These are phyloP conservation scores for Anthostomella pinea DNA, from an alignment of 2,329 filamentous ascomycete genomes.

Conservation along the genomic window DNA sequence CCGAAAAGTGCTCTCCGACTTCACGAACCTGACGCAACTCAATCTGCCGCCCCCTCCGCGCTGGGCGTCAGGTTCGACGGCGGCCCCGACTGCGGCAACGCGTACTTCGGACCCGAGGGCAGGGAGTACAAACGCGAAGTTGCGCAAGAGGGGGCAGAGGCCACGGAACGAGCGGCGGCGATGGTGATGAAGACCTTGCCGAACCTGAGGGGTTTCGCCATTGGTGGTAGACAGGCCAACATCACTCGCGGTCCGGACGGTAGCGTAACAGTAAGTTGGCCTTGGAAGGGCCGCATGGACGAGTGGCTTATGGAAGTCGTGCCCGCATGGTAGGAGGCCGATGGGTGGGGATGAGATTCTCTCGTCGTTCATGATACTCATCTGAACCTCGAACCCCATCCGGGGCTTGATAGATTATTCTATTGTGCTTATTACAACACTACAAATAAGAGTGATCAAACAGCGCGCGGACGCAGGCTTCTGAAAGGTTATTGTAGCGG, in stretches of 20 bases:
- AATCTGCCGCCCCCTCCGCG: neutral
- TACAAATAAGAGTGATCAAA: too few species aligned
- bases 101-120: conserved; percentile 2
- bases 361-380: too few species aligned
- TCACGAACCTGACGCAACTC: conserved; percentile 11
- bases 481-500: too few species aligned
- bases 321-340: too few species aligned
- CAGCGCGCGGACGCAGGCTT: too few species aligned
- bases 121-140: neutral
- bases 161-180: conserved; percentile 1
- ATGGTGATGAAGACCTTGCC: conserved; percentile 5
- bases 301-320: conserved; percentile 6
- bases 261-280: conserved; percentile 3
- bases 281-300: conserved; percentile 9
- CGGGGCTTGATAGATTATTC: too few species aligned
- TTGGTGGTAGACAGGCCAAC: conserved; percentile 1
- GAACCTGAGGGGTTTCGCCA: conserved; percentile 5
- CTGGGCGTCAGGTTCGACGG: conserved; percentile 8
- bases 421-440: too few species aligned
- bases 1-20: conserved; percentile 1
- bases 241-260: conserved; percentile 10
- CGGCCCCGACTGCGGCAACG: conserved; percentile 5
- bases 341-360: too few species aligned
- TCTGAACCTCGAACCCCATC: too few species aligned
- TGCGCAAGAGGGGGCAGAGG: neutral